phyloP scores from a whole-genome alignment of 768 basidiomycete genomes.

The Hemileccinum rubropunctum region DNA sequence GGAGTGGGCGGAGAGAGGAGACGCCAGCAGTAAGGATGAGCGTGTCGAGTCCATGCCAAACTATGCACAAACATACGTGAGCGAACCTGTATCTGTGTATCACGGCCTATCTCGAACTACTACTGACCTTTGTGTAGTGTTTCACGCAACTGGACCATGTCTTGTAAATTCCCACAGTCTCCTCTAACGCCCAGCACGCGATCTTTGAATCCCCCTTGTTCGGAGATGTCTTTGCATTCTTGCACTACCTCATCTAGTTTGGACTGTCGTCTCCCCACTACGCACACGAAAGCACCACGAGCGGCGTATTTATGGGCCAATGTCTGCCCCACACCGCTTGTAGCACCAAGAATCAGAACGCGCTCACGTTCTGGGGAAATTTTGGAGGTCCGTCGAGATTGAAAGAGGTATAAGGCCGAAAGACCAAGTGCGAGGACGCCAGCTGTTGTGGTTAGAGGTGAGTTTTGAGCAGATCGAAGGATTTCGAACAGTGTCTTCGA shows the following conservation, averaged over 20 bases:
- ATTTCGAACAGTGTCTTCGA: conserved; percentile 5
- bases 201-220: conserved; percentile 16
- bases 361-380: conserved; percentile 55
- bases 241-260: conserved; percentile 55
- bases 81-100: not conserved
- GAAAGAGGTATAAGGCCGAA: conserved; percentile 18
- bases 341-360: conserved; percentile 79
- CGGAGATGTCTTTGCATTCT: conserved; percentile 48
- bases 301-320: conserved; percentile 69
- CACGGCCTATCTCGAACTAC: not conserved
- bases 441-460: conserved; percentile 6
- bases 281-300: conserved; percentile 71
- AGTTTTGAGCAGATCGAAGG: conserved; percentile 1
- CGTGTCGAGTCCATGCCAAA: conserved; percentile 82
- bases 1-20: conserved; percentile 72
- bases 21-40: conserved; percentile 81
- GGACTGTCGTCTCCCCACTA: conserved; percentile 64
- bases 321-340: conserved; percentile 75
- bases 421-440: conserved; percentile 16
- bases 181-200: conserved; percentile 51
- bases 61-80: conserved; percentile 36
- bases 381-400: conserved; percentile 30
- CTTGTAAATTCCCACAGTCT: conserved; percentile 64
- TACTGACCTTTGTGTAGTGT: conserved; percentile 49
- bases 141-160: conserved; percentile 61